phyloP scores from a whole-genome alignment of 73 alveolate genomes.

The Paramecium primaurelia region DNA sequence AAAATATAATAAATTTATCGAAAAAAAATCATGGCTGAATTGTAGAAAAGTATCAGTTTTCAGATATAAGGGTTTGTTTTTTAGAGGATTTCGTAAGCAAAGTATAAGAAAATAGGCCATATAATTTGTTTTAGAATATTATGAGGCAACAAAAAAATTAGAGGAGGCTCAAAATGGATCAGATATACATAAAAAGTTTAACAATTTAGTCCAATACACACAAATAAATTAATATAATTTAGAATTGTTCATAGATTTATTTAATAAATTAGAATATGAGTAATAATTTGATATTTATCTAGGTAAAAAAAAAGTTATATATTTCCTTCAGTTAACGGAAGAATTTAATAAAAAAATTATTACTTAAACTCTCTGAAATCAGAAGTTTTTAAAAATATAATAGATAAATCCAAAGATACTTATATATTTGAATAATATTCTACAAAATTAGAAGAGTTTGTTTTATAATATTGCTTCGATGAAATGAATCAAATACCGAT shows the following conservation, averaged over 20 bases:
- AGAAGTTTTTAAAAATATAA: neutral
- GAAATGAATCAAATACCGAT: neutral
- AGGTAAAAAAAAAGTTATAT: neutral
- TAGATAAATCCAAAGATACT: conserved; percentile 6
- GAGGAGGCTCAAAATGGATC: neutral
- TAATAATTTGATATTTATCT: neutral
- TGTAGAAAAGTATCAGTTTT: neutral
- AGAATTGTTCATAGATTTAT: neutral
- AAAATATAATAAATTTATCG: neutral
- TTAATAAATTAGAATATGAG: neutral
- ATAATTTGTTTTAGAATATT: neutral
- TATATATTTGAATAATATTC: neutral
- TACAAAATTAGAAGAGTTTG: neutral
- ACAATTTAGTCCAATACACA: neutral
- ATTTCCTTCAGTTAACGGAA: neutral
- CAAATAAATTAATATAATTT: neutral
- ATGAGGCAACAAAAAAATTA: neutral
- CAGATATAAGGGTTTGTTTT: neutral
- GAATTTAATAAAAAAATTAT: neutral
- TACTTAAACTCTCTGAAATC: neutral
- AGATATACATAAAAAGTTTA: neutral
- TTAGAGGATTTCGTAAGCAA: conserved; percentile 16
- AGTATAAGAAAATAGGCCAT: neutral
- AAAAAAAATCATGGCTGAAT: conserved; percentile 16
- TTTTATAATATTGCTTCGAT: neutral